Evolutionary conservation across 352 stramenopile genomes (phyloP).

Genomic region (Thraustotheca clavata): DNA sequence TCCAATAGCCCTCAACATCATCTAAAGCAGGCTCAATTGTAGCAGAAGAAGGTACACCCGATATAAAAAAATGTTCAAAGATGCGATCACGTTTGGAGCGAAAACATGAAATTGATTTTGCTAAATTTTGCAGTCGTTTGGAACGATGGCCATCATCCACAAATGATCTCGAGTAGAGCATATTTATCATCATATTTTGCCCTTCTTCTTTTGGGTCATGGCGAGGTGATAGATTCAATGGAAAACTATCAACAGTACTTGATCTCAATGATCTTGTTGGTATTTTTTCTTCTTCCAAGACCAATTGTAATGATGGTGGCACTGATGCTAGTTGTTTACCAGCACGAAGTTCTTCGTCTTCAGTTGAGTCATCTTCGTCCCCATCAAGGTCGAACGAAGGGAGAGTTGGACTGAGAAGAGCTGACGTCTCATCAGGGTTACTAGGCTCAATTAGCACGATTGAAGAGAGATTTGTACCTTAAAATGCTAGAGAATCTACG

Average conservation of each 20-base stretch:
- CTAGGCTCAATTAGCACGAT: slow-evolving; percentile 16
- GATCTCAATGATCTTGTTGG: slow-evolving; percentile 1
- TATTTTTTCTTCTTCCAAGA: background rate
- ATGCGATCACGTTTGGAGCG: slow-evolving; percentile 72
- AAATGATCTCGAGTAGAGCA: slow-evolving; percentile 61
- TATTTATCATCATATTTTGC: slow-evolving; percentile 59
- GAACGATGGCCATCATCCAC: slow-evolving; percentile 40
- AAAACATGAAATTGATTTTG: slow-evolving; percentile 70
- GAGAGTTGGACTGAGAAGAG: slow-evolving; percentile 68
- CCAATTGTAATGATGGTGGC: background rate
- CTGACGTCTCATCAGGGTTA: slow-evolving; percentile 42
- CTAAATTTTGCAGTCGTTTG: slow-evolving; percentile 47
- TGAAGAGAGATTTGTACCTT: slow-evolving; percentile 4
- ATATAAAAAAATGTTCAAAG: slow-evolving; percentile 78
- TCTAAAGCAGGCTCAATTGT: slow-evolving; percentile 4
- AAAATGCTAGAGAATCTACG: slow-evolving; percentile 10
- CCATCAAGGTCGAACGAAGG: slow-evolving; percentile 84
- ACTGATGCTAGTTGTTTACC: background rate
- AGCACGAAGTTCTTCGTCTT: slow-evolving; percentile 20
- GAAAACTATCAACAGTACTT: slow-evolving; percentile 28
- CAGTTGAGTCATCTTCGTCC: slow-evolving; percentile 41
- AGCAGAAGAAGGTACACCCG: slow-evolving; percentile 33
- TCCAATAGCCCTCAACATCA: slow-evolving; percentile 44
- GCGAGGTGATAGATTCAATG: background rate
- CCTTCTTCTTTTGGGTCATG: slow-evolving; percentile 10